Percentiles rank a stretch among this genome's conserved stretches.
phyloP scores from a whole-genome alignment of 208 protist genomes.

The Wallacemonas sp. region DNA sequence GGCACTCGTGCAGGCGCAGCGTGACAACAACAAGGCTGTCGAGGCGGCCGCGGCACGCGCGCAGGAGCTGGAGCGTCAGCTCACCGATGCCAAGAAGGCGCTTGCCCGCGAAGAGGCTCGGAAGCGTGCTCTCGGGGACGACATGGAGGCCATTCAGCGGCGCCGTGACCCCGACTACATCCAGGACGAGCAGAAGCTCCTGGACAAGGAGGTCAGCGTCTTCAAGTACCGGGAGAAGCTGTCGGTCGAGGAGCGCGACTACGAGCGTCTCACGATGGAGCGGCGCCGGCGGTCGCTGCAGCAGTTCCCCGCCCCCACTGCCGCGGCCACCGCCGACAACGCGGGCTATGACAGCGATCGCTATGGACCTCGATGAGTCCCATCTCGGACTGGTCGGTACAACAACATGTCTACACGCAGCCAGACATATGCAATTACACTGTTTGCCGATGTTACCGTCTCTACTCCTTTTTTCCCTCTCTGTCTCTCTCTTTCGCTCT shows the following conservation, averaged over 20 bases:
- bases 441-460: not conserved
- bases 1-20: conserved; percentile 50
- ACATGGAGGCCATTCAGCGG: conserved; percentile 49
- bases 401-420: no score
- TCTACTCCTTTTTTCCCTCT: conserved; percentile 15
- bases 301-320: conserved; percentile 15
- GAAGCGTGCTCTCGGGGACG: conserved; percentile 40
- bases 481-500: no score
- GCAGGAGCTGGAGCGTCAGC: conserved; percentile 36
- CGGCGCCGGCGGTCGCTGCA: conserved; percentile 34
- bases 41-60: conserved; percentile 13
- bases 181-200: conserved; percentile 65
- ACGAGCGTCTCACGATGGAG: conserved; percentile 70
- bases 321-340: not conserved
- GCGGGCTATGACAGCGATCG: conserved; percentile 8
- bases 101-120: conserved; percentile 39
- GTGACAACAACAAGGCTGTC: conserved; percentile 30
- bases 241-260: conserved; percentile 65
- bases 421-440: no score
- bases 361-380: conserved; percentile 3
- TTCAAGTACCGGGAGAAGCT: conserved; percentile 75
- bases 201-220: conserved; percentile 81
- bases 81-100: conserved; percentile 37
- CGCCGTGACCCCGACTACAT: conserved; percentile 48
- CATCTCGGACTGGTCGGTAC: no score